A percentile compares a stretch with the other conserved stretches of the same genome.
Evolutionary conservation across 495 filamentous ascomycete genomes (phyloP).

Genomic region (Talaromyces wortmannii): DNA sequence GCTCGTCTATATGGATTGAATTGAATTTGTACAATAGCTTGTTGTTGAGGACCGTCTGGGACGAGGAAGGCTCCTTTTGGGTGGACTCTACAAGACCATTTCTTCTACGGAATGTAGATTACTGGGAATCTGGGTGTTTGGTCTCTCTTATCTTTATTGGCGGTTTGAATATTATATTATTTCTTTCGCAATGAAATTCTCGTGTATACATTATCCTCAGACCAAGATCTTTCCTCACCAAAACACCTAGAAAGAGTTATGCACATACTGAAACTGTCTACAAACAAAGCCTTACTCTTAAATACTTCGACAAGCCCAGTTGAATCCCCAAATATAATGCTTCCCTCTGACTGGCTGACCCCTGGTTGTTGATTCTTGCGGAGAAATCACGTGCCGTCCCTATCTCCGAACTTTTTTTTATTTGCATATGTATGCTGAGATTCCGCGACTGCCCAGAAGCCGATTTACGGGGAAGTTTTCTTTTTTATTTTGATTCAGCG

Average conservation of each 20-base stretch:
- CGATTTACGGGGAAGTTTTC: not conserved
- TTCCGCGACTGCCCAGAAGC: not conserved
- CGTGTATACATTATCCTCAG: no score
- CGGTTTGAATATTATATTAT: not conserved
- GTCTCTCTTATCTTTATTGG: not conserved
- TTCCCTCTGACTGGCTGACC: not conserved
- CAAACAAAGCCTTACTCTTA: no score
- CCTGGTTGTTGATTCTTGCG: not conserved
- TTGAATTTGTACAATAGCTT: slow-evolving; percentile 8
- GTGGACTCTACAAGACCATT: no score
- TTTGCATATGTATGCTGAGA: not conserved
- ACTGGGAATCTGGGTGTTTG: no score
- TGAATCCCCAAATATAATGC: no score
- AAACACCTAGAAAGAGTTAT: no score
- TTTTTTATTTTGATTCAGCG: not conserved
- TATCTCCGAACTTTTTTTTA: slow-evolving; percentile 44
- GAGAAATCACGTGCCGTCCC: slow-evolving; percentile 35
- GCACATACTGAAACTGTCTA: no score
- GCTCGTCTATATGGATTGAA: not conserved
- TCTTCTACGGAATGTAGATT: no score
- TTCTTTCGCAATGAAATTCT: no score
- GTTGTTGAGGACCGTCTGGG: not conserved
- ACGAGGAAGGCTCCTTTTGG: no score
- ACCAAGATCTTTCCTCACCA: no score
- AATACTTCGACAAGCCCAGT: no score